Percentiles rank a stretch among this genome's conserved stretches.
phyloP scores from a whole-genome alignment of 2,329 filamentous ascomycete genomes.

The Elsinoe perseae region DNA sequence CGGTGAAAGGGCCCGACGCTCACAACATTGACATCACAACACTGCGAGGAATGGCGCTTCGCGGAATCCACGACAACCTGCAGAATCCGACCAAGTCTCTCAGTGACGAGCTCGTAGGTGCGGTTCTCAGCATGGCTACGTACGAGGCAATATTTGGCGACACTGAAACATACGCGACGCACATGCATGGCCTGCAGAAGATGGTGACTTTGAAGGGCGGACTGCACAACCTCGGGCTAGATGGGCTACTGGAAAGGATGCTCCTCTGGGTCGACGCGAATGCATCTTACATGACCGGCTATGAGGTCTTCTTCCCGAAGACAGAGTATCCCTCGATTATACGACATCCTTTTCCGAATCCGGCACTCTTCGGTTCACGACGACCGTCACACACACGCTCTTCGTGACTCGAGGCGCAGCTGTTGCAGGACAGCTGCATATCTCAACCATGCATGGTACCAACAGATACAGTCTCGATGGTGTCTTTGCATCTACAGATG shows the following conservation, averaged over 20 bases:
- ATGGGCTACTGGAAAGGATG: constrained; percentile 41
- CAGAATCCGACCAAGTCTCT: constrained; percentile 26
- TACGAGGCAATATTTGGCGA: constrained; percentile 47
- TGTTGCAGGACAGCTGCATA: background rate
- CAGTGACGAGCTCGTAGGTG: constrained; percentile 40
- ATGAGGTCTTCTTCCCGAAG: constrained; percentile 25
- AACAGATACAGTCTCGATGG: background rate
- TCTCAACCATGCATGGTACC: background rate
- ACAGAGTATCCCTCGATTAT: constrained; percentile 20
- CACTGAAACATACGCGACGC: constrained; percentile 36
- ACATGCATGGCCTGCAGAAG: constrained; percentile 41
- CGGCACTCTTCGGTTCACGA: constrained; percentile 17
- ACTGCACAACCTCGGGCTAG: constrained; percentile 35
- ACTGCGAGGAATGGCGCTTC: constrained; percentile 40
- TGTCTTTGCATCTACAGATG: background rate
- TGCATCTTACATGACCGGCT: constrained; percentile 23
- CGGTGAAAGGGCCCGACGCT: constrained; percentile 25
- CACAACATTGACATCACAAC: constrained; percentile 34
- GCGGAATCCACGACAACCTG: constrained; percentile 37
- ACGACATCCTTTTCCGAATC: constrained; percentile 21
- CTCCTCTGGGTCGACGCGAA: constrained; percentile 43
- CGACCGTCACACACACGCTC: background rate
- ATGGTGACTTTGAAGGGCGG: constrained; percentile 42
- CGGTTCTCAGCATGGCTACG: constrained; percentile 46
- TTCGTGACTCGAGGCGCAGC: constrained; percentile 3